phyloP scores from a whole-genome alignment of 1,284 basidiomycete species.

The Garcileccinum viscosum region DNA sequence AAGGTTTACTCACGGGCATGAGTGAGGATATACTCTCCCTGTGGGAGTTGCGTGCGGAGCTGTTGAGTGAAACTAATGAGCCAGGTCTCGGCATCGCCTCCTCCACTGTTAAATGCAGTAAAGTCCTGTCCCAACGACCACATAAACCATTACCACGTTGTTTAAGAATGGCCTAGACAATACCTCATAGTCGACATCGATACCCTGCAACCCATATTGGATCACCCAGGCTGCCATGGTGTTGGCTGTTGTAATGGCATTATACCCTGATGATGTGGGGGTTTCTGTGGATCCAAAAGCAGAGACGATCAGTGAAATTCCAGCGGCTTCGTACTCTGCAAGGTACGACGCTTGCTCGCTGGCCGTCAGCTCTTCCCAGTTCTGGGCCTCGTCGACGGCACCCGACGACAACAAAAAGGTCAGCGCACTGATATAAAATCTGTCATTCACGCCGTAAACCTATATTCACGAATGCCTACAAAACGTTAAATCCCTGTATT shows the following conservation, averaged over 20 bases:
- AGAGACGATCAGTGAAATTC: conserved; percentile 42
- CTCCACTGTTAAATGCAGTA: conserved; percentile 40
- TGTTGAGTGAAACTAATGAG: conserved; percentile 51
- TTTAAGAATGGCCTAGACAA: not conserved
- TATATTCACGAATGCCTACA: conserved; percentile 37
- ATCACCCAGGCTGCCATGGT: not conserved
- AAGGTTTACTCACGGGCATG: conserved; percentile 44
- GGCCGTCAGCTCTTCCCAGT: conserved; percentile 45
- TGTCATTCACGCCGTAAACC: not conserved
- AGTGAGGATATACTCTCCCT: conserved; percentile 44
- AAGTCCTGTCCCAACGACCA: not conserved
- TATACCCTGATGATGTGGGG: conserved; percentile 16
- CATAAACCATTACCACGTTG: not conserved
- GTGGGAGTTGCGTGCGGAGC: conserved; percentile 43
- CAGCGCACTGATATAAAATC: conserved; percentile 39
- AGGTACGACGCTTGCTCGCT: conserved; percentile 37
- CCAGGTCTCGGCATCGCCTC: conserved; percentile 49
- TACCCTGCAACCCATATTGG: not conserved
- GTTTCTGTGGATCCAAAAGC: conserved; percentile 1
- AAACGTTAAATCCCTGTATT: conserved; percentile 53
- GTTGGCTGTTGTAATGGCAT: not conserved
- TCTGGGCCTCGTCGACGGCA: conserved; percentile 49
- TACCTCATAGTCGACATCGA: conserved; percentile 1
- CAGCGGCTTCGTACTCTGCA: conserved; percentile 47
- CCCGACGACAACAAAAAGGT: conserved; percentile 50